Evolutionary conservation across 345 rosid species (phyloP).

Genomic region (Citrus mangshanensis): DNA sequence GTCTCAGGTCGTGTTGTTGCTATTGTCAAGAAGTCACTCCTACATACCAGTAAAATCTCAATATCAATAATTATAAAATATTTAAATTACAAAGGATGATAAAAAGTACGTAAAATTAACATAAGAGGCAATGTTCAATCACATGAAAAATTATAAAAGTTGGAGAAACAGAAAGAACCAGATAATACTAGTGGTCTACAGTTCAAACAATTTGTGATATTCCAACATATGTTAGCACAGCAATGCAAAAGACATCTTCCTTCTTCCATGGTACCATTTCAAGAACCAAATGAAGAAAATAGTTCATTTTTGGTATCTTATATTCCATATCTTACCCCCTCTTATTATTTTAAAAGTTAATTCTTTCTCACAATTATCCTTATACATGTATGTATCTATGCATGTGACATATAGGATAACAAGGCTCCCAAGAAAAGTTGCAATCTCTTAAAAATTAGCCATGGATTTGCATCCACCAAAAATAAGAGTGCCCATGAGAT

Average conservation of each 20-base stretch:
- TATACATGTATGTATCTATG: neutral
- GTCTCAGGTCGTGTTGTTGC: constrained; percentile 99
- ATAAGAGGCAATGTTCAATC: neutral
- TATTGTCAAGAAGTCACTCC: constrained; percentile 81
- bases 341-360: neutral
- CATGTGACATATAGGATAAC: neutral
- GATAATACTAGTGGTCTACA: neutral
- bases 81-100: neutral
- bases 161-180: neutral
- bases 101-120: neutral
- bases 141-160: neutral
- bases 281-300: neutral
- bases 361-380: neutral
- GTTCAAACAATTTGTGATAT: neutral
- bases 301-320: neutral
- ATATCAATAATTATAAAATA: constrained; percentile 12
- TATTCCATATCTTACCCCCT: neutral
- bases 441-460: neutral
- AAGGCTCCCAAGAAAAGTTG: neutral
- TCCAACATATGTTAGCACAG: neutral
- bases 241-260: neutral
- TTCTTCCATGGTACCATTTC: neutral
- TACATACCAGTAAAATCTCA: constrained; percentile 30
- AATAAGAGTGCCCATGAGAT: neutral
- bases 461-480: neutral